Percentiles rank a stretch among this genome's conserved stretches.
Conservation (phyloP, 257 asterid genomes). For the Solanum clarkiae region DNA sequence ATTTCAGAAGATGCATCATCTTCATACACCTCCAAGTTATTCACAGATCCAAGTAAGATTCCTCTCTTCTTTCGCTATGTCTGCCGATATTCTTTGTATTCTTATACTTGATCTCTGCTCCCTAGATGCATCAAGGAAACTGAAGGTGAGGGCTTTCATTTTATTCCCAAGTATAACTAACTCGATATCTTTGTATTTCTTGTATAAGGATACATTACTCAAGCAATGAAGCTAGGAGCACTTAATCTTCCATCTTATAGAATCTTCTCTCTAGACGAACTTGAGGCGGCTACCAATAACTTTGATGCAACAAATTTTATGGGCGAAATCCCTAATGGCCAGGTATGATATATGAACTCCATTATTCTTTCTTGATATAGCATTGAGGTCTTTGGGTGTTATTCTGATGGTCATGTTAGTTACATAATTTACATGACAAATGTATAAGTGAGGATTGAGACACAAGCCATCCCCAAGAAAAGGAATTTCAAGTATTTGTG, state of each 20-base stretch:
- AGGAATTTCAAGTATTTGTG: neutral
- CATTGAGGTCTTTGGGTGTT: neutral
- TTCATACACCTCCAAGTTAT: conserved; percentile 54
- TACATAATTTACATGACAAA: neutral
- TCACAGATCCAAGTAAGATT: conserved; percentile 71
- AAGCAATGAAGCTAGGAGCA: conserved; percentile 68
- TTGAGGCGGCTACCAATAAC: conserved; percentile 66
- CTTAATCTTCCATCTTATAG: conserved; percentile 63
- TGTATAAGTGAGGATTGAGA: neutral
- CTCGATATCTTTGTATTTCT: neutral
- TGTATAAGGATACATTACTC: conserved; percentile 56
- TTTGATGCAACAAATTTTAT: conserved; percentile 47
- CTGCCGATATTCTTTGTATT: too few species aligned
- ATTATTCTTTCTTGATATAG: neutral
- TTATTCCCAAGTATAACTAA: neutral
- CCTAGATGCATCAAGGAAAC: neutral
- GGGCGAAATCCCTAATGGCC: conserved; percentile 60
- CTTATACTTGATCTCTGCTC: neutral
- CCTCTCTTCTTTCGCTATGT: neutral
- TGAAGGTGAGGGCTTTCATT: neutral
- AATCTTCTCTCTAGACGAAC: conserved; percentile 62
- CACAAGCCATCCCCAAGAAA: neutral
- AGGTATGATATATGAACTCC: conserved; percentile 26
- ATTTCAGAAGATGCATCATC: conserved; percentile 36
- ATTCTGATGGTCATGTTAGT: neutral